These are phyloP conservation scores for Boletales sp. DNA, from an alignment of 768 basidiomycete species.

Conservation along the genomic window DNA sequence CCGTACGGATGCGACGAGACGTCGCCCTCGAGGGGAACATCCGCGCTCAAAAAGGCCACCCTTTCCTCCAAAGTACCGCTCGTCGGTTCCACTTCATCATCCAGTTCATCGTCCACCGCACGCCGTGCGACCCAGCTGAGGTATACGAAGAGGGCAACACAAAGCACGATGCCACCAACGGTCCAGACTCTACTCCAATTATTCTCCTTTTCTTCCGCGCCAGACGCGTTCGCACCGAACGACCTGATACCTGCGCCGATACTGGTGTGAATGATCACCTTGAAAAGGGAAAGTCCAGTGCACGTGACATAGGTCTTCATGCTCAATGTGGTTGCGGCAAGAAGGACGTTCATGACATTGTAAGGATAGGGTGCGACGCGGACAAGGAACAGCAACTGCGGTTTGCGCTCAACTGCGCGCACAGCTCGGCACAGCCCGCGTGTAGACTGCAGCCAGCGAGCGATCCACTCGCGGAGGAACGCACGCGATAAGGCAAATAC, in stretches of 20 bases:
- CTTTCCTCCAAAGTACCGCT: slow-evolving; percentile 44
- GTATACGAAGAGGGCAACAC: slow-evolving; percentile 74
- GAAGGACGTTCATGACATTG: slow-evolving; percentile 93
- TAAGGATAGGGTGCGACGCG: slow-evolving; percentile 90
- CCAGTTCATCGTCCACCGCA: slow-evolving; percentile 55
- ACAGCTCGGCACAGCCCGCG: slow-evolving; percentile 76
- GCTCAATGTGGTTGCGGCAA: slow-evolving; percentile 80
- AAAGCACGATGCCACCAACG: slow-evolving; percentile 64
- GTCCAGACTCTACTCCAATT: slow-evolving; percentile 58
- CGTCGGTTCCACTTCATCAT: slow-evolving; percentile 36
- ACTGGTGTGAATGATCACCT: slow-evolving; percentile 87
- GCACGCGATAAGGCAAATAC: slow-evolving; percentile 80
- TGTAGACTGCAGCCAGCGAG: slow-evolving; percentile 67
- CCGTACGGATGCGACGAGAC: slow-evolving; percentile 12
- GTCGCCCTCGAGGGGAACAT: slow-evolving; percentile 24
- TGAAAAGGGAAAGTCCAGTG: slow-evolving; percentile 83
- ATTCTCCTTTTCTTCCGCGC: slow-evolving; percentile 36
- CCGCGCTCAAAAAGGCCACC: slow-evolving; percentile 47
- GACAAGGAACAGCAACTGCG: slow-evolving; percentile 86
- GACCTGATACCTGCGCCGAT: slow-evolving; percentile 83
- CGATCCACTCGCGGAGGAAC: slow-evolving; percentile 68
- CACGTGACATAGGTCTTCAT: slow-evolving; percentile 74
- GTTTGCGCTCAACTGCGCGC: slow-evolving; percentile 82
- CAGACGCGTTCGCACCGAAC: slow-evolving; percentile 51
- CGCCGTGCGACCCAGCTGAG: slow-evolving; percentile 76